Evolutionary conservation across 164 flowering plant species (phyloP).

Genomic region (Vitis vinifera): DNA sequence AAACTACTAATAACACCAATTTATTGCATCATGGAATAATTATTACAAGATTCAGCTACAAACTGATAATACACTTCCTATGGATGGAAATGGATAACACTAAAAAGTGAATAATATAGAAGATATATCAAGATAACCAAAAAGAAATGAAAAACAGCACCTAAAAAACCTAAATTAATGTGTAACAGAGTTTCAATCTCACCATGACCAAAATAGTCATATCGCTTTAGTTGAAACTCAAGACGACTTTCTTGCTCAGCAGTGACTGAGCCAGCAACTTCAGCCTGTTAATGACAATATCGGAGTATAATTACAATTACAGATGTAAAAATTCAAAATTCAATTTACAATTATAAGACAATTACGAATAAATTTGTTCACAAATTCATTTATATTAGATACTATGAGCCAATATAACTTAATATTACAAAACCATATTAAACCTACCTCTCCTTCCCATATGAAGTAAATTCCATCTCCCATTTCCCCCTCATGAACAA

Average conservation of each 20-base stretch:
- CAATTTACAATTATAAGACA: too few species aligned
- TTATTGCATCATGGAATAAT: not conserved
- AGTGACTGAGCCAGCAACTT: constrained; percentile 54
- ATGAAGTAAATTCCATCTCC: constrained; percentile 83
- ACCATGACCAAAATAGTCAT: constrained; percentile 90
- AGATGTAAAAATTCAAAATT: not conserved
- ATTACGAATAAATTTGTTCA: too few species aligned
- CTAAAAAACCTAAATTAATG: not conserved
- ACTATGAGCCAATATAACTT: too few species aligned
- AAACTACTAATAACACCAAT: not conserved
- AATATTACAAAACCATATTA: not conserved
- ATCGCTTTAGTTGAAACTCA: constrained; percentile 58
- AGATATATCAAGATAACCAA: not conserved
- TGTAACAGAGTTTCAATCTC: constrained; percentile 21
- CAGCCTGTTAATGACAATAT: constrained; percentile 49
- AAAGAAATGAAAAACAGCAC: not conserved
- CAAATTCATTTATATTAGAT: too few species aligned
- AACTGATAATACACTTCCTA: not conserved
- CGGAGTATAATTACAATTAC: not conserved
- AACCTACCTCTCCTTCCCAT: constrained; percentile 83
- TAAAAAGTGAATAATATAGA: not conserved
- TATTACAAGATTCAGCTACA: not conserved
- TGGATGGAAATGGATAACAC: not conserved
- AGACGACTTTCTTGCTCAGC: constrained; percentile 54
- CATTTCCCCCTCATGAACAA: constrained; percentile 67